Evolutionary conservation across 139 green algal species (phyloP).

Genomic region (Chlorella sp.): DNA sequence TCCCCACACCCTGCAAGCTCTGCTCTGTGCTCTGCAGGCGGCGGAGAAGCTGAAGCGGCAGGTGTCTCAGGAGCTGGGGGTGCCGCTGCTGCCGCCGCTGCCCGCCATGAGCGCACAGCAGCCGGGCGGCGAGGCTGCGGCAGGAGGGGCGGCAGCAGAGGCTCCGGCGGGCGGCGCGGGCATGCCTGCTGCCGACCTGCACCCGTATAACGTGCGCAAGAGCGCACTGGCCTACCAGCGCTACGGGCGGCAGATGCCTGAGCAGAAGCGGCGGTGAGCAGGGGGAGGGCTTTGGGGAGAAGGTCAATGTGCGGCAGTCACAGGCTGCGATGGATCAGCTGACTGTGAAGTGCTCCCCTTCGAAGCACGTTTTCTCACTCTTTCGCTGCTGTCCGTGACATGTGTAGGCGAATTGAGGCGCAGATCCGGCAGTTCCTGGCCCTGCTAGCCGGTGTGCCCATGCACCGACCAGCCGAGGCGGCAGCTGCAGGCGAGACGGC

Average conservation of each 20-base stretch:
- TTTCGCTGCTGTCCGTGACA: neutral
- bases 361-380: no score
- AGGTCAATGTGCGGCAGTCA: no score
- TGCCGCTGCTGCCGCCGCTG: constrained; percentile 66
- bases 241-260: constrained; percentile 40
- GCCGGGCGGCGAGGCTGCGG: neutral
- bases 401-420: neutral
- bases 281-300: neutral
- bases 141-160: neutral
- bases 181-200: neutral
- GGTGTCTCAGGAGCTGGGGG: constrained; percentile 61
- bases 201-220: constrained; percentile 47
- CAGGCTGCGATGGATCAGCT: no score
- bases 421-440: constrained; percentile 4
- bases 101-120: neutral
- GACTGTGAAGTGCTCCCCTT: no score
- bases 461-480: neutral
- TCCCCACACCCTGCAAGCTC: neutral
- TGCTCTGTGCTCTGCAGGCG: neutral
- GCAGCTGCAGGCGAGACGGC: neutral
- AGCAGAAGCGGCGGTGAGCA: constrained; percentile 2
- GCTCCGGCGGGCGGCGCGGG: constrained; percentile 2
- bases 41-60: constrained; percentile 73
- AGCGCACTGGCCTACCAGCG: constrained; percentile 50
- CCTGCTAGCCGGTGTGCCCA: neutral